phyloP scores from a whole-genome alignment of 495 filamentous ascomycete genomes.

The Tuber aestivum region DNA sequence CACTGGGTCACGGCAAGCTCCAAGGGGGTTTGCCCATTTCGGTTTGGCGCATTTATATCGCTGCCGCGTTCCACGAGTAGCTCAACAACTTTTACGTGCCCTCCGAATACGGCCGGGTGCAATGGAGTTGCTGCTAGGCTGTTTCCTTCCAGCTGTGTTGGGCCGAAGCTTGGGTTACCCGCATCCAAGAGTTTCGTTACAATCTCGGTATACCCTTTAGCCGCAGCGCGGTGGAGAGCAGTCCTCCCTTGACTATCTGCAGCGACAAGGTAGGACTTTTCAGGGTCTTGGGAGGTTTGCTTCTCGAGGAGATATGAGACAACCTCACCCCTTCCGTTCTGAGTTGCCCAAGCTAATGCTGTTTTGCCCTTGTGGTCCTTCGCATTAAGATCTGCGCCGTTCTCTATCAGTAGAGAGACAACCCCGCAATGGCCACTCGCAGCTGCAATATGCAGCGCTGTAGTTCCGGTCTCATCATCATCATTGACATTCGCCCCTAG shows the following conservation, averaged over 20 bases:
- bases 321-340: conserved; percentile 6
- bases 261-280: neutral
- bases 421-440: conserved; percentile 4
- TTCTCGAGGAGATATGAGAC: conserved; percentile 17
- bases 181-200: conserved; percentile 13
- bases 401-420: conserved; percentile 1
- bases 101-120: conserved; percentile 7
- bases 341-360: conserved; percentile 10
- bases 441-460: conserved; percentile 16
- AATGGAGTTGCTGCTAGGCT: conserved; percentile 9
- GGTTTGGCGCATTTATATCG: neutral
- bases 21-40: neutral
- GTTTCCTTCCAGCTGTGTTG: neutral
- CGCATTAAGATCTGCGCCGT: conserved; percentile 4
- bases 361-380: conserved; percentile 11
- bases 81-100: neutral
- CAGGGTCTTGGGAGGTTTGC: neutral
- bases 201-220: conserved; percentile 15
- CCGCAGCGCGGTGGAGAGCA: conserved; percentile 20
- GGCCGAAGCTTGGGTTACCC: neutral
- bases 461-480: conserved; percentile 9
- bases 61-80: conserved; percentile 11
- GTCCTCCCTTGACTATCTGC: conserved; percentile 16
- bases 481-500: conserved; percentile 14
- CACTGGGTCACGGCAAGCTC: conserved; percentile 11